Percentiles rank a stretch among this genome's conserved stretches.
phyloP scores from a whole-genome alignment of 2,329 filamentous ascomycete species.

The Coniochaeta sp. region DNA sequence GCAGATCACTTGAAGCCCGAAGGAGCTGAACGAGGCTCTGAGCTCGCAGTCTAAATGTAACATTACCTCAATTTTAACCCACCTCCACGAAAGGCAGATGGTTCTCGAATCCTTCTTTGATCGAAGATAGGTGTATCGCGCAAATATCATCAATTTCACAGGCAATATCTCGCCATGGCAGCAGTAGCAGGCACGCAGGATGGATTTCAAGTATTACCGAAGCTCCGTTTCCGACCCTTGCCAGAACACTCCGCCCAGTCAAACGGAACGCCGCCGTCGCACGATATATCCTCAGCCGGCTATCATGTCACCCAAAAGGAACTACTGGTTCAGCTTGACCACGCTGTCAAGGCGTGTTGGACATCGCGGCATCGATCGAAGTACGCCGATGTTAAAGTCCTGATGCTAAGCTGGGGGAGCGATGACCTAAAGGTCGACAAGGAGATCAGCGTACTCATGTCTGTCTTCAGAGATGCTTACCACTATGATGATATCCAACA shows the following conservation, averaged over 20 bases:
- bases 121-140: too few species aligned
- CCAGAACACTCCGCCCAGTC: not conserved
- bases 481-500: constrained; percentile 8
- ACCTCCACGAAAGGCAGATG: too few species aligned
- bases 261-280: not conserved
- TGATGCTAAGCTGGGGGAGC: constrained; percentile 11
- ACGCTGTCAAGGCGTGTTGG: constrained; percentile 9
- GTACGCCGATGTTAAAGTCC: constrained; percentile 9
- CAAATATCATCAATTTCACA: too few species aligned
- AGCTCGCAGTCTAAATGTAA: too few species aligned
- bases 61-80: too few species aligned
- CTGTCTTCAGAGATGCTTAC: constrained; percentile 9
- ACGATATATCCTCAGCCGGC: constrained; percentile 6
- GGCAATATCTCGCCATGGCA: not conserved
- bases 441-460: constrained; percentile 5
- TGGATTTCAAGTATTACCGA: not conserved
- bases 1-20: not conserved
- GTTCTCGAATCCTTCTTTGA: too few species aligned
- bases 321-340: constrained; percentile 5
- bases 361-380: not conserved
- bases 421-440: constrained; percentile 7
- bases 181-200: not conserved
- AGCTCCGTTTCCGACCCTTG: not conserved
- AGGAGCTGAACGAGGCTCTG: not conserved
- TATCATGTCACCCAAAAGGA: constrained; percentile 6